phyloP scores from a whole-genome alignment of 2,329 filamentous ascomycete genomes.

The Neocatenulostroma microsporum region DNA sequence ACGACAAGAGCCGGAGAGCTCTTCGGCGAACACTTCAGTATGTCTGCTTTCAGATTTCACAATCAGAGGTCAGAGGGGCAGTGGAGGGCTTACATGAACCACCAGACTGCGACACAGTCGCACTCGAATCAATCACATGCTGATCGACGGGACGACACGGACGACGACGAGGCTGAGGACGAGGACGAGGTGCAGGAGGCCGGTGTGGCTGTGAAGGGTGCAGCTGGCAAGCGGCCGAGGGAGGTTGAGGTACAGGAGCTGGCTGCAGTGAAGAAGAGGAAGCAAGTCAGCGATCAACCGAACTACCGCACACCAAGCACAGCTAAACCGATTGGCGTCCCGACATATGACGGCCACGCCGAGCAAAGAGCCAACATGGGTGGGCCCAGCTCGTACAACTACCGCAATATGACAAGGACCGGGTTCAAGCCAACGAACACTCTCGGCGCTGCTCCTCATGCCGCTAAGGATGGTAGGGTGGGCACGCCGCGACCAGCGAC shows the following conservation, averaged over 20 bases:
- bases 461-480: neutral
- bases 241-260: neutral
- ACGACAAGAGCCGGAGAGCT: neutral
- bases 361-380: neutral
- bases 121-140: constrained; percentile 1
- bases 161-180: constrained; percentile 4
- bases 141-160: neutral
- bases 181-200: neutral
- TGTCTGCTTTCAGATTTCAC: neutral
- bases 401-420: constrained; percentile 1
- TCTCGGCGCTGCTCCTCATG: neutral
- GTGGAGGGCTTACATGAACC: neutral
- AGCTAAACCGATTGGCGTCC: neutral
- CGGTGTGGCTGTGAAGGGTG: neutral
- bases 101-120: neutral
- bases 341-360: neutral
- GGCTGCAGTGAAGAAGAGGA: neutral
- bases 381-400: neutral
- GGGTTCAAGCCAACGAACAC: constrained; percentile 6
- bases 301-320: neutral
- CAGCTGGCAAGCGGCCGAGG: constrained; percentile 1
- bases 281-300: too few species aligned
- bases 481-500: neutral
- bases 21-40: constrained; percentile 1
- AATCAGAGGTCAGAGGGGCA: neutral